Conservation (phyloP, 345 rosid species). For the Ricinus communis region DNA sequence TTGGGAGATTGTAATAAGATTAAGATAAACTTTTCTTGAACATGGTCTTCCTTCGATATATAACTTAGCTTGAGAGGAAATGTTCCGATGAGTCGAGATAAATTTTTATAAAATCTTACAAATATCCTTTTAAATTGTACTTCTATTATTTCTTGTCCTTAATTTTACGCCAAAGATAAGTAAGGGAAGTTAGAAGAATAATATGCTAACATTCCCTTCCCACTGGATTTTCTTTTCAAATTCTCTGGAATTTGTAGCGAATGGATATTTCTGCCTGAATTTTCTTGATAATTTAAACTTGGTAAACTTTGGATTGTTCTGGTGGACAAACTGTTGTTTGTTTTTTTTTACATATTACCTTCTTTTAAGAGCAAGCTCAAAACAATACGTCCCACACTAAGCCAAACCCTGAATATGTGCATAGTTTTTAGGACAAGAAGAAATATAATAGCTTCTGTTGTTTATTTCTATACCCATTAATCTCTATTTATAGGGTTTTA, state of each 20-base stretch:
- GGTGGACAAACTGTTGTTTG: background rate
- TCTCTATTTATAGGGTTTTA: too few species aligned
- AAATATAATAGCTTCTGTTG: too few species aligned
- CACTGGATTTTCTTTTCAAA: background rate
- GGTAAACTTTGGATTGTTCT: background rate
- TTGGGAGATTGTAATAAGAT: background rate
- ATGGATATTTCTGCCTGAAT: background rate
- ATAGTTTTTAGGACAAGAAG: too few species aligned
- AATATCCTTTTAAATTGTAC: too few species aligned
- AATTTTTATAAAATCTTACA: too few species aligned
- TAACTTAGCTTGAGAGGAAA: background rate
- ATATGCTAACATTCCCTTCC: background rate
- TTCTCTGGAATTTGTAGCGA: background rate
- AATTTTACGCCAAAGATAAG: background rate
- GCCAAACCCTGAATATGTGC: background rate
- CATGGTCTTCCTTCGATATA: background rate
- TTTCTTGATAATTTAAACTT: slow-evolving; percentile 1
- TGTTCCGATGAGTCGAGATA: background rate
- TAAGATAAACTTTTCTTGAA: background rate
- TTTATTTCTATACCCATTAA: too few species aligned
- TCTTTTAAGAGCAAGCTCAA: background rate
- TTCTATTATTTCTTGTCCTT: too few species aligned
- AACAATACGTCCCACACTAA: too few species aligned
- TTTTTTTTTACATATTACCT: background rate
- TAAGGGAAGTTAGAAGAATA: background rate